These are phyloP conservation scores for Lachnellula cervina DNA, from an alignment of 2,329 filamentous ascomycete species.

Conservation along the genomic window DNA sequence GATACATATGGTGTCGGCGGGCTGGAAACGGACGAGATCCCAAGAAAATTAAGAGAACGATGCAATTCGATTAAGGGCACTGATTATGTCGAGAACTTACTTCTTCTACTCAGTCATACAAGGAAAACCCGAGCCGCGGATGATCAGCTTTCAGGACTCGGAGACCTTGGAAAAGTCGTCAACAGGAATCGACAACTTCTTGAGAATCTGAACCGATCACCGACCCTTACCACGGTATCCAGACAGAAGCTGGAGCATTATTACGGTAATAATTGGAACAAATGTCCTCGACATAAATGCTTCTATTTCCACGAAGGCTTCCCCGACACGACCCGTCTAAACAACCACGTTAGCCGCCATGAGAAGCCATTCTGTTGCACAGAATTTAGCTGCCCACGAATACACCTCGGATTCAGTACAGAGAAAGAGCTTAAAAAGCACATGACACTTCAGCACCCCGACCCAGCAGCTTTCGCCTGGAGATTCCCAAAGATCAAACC, in stretches of 20 bases:
- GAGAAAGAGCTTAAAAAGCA: conserved; percentile 33
- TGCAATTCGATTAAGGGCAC: neutral
- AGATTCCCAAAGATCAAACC: conserved; percentile 1
- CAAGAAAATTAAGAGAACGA: neutral
- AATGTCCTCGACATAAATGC: conserved; percentile 37
- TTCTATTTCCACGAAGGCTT: conserved; percentile 40
- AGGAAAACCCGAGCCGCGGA: neutral
- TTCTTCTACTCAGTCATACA: neutral
- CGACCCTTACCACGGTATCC: neutral
- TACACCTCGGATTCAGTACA: conserved; percentile 30
- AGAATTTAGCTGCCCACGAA: conserved; percentile 28
- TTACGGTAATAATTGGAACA: conserved; percentile 36
- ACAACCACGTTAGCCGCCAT: conserved; percentile 35
- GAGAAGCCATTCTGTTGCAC: conserved; percentile 35
- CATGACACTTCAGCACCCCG: conserved; percentile 8
- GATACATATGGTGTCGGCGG: neutral
- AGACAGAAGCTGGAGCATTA: conserved; percentile 4
- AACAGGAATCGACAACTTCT: conserved; percentile 3
- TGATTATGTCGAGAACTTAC: neutral
- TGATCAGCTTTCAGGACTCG: neutral
- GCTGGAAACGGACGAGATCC: neutral
- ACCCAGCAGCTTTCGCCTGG: neutral
- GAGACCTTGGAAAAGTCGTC: neutral
- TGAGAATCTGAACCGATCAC: neutral
- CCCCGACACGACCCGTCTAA: conserved; percentile 24